phyloP scores from a whole-genome alignment of 2,329 filamentous ascomycete species.

The Beauveria scarabaeidicola region DNA sequence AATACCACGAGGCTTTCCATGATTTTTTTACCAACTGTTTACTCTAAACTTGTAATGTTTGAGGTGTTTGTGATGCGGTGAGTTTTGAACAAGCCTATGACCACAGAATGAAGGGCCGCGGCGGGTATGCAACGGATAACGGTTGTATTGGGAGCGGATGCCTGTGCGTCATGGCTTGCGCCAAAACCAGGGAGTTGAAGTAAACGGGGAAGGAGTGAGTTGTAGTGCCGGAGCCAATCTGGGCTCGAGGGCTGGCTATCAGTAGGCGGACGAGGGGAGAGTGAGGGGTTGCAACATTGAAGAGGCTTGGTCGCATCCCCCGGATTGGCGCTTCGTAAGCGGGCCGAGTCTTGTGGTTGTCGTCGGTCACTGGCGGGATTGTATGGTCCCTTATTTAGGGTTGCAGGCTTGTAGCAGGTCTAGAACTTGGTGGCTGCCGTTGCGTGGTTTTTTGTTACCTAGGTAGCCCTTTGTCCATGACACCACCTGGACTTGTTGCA shows the following conservation, averaged over 20 bases:
- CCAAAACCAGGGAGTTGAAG: background rate
- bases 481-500: background rate
- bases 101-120: too few relatives aligned
- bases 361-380: background rate
- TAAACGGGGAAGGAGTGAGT: background rate
- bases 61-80: background rate
- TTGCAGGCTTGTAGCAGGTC: background rate
- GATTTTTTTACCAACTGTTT: background rate
- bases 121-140: too few relatives aligned
- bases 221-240: background rate
- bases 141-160: background rate
- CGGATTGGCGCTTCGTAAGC: background rate
- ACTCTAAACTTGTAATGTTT: background rate
- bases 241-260: background rate
- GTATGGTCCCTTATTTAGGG: background rate
- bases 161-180: background rate
- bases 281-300: background rate
- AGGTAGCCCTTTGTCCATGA: background rate
- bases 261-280: background rate
- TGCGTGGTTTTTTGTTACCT: conserved; percentile 6
- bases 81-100: background rate
- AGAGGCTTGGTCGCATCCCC: background rate
- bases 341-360: background rate
- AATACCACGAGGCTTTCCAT: conserved; percentile 13
- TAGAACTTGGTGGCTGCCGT: conserved; percentile 4